These are phyloP conservation scores for Fusarium albosuccineum DNA, from an alignment of 2,329 filamentous ascomycete genomes.

Conservation along the genomic window DNA sequence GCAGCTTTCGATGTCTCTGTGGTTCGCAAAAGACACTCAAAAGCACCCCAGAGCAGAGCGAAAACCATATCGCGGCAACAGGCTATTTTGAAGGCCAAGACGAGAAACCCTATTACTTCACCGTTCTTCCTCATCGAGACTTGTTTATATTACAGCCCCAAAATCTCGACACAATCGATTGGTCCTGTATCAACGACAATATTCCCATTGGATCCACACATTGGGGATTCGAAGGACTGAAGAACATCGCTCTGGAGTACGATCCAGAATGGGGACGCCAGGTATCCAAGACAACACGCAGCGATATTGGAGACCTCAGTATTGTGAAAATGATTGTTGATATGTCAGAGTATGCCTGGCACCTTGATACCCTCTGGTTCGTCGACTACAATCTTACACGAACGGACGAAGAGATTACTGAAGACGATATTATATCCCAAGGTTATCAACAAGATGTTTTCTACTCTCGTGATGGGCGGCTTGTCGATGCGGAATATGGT, in stretches of 20 bases:
- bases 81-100: not conserved
- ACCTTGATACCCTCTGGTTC: not conserved
- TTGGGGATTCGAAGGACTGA: not conserved
- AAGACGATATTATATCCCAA: not conserved
- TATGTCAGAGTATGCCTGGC: not conserved
- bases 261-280: conserved; percentile 9
- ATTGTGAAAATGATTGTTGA: not conserved
- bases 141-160: conserved; percentile 19
- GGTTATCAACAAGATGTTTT: not conserved
- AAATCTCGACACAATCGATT: not conserved
- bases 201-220: not conserved
- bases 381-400: not conserved
- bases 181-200: not conserved
- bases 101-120: conserved; percentile 1
- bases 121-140: conserved; percentile 7
- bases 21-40: not conserved
- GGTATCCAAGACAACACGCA: not conserved
- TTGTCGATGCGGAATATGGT: not conserved
- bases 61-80: not conserved
- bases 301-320: too few species aligned
- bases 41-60: too few species aligned
- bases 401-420: not conserved
- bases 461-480: not conserved
- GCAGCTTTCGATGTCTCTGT: not conserved
- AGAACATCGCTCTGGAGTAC: conserved; percentile 13